Percentiles rank a stretch among this genome's conserved stretches.
phyloP scores from a whole-genome alignment of 768 basidiomycete species.

The Scleroderma citrinum region DNA sequence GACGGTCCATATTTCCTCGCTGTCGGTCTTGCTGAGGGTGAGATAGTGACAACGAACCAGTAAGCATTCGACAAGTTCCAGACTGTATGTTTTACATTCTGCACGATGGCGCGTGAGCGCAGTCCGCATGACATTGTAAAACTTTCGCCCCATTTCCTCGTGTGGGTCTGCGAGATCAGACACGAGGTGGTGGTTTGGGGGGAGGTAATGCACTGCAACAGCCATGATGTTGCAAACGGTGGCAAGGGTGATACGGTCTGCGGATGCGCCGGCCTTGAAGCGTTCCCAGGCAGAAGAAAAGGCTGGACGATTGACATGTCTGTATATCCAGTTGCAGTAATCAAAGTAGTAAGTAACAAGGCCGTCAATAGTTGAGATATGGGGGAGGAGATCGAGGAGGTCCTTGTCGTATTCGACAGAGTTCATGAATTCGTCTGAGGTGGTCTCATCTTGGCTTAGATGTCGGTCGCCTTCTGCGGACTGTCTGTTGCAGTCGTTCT shows the following conservation, averaged over 20 bases:
- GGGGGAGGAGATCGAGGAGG: constrained; percentile 59
- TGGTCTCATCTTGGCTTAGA: constrained; percentile 40
- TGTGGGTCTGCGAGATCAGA: constrained; percentile 44
- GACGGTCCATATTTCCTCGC: constrained; percentile 77
- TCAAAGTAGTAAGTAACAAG: constrained; percentile 77
- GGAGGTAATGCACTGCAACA: constrained; percentile 67
- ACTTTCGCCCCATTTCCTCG: constrained; percentile 58
- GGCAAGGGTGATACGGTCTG: constrained; percentile 64
- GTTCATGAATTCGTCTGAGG: constrained; percentile 34
- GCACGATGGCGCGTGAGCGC: constrained; percentile 58
- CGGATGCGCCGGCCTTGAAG: constrained; percentile 60
- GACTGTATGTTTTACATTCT: constrained; percentile 53
- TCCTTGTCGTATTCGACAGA: constrained; percentile 65
- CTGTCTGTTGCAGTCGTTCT: constrained; percentile 37
- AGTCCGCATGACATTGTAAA: constrained; percentile 62
- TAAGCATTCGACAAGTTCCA: constrained; percentile 73
- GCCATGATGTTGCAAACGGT: constrained; percentile 74
- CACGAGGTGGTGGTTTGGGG: constrained; percentile 56
- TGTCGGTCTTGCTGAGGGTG: constrained; percentile 65
- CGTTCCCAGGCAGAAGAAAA: constrained; percentile 65
- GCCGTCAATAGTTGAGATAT: constrained; percentile 61
- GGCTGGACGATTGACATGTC: constrained; percentile 60
- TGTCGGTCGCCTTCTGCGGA: constrained; percentile 51
- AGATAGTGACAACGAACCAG: constrained; percentile 69
- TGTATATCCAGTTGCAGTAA: constrained; percentile 85